Conservation (phyloP, 192 early-diverging fungal genomes). For the Gigaspora rosea region DNA sequence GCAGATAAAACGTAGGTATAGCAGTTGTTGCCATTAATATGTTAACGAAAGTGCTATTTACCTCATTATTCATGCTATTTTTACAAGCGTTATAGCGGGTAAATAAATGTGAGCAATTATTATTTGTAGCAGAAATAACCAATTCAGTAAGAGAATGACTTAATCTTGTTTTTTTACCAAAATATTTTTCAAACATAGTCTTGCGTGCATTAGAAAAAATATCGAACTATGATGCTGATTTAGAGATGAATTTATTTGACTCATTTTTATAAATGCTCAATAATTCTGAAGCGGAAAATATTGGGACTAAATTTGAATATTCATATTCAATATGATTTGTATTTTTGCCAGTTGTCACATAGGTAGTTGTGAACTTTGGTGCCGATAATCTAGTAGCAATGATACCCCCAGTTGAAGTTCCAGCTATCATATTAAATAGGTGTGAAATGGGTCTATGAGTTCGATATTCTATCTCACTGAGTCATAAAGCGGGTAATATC, state of each 20-base stretch:
- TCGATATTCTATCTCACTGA: background rate
- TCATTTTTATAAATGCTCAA: background rate
- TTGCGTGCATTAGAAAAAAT: background rate
- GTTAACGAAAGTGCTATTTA: background rate
- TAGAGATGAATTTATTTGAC: background rate
- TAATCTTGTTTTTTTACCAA: background rate
- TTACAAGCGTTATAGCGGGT: background rate
- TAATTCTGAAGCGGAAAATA: constrained; percentile 3
- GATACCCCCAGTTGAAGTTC: background rate
- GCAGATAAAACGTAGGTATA: background rate
- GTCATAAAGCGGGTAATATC: constrained; percentile 10
- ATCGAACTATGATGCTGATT: background rate
- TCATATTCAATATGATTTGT: no score
- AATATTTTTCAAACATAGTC: background rate
- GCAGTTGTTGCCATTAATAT: constrained; percentile 5
- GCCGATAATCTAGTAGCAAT: background rate
- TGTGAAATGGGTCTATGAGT: constrained; percentile 17
- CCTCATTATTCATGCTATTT: no score
- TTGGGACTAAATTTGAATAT: background rate
- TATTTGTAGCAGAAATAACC: background rate
- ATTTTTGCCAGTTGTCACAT: background rate
- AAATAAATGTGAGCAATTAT: background rate
- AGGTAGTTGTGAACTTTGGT: background rate
- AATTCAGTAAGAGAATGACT: background rate
- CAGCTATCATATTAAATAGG: constrained; percentile 14